A percentile compares a stretch with the other conserved stretches of the same genome.
Evolutionary conservation across 2,329 filamentous ascomycete genomes (phyloP).

Genomic region (Trichoderma oligosporum): DNA sequence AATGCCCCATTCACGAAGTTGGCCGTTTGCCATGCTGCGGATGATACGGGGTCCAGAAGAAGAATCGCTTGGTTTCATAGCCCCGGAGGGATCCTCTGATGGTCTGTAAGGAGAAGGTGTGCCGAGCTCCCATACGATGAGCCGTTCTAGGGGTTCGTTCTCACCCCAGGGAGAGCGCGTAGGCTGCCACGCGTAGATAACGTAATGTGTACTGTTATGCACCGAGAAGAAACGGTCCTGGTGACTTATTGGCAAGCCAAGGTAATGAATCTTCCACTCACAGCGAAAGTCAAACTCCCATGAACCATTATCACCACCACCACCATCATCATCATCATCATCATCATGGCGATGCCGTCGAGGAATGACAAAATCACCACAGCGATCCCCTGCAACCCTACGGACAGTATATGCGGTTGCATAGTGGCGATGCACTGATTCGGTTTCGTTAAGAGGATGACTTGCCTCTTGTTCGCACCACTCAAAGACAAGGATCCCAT

Average conservation of each 20-base stretch:
- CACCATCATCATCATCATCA: too few relatives aligned
- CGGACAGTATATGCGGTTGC: constrained; percentile 55
- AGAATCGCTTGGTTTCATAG: constrained; percentile 31
- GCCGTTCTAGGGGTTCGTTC: constrained; percentile 53
- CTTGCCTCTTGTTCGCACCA: constrained; percentile 55
- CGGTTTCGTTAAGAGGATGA: constrained; percentile 49
- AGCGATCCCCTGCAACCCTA: too few relatives aligned
- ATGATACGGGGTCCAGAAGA: constrained; percentile 42
- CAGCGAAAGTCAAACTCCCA: constrained; percentile 50
- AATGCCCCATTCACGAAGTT: constrained; percentile 51
- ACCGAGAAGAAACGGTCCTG: constrained; percentile 60
- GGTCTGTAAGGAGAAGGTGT: constrained; percentile 46
- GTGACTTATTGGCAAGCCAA: constrained; percentile 52
- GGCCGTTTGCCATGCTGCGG: constrained; percentile 46
- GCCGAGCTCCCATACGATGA: constrained; percentile 59
- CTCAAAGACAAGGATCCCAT: constrained; percentile 57
- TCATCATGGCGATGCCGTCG: neutral
- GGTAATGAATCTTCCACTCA: constrained; percentile 59
- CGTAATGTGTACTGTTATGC: constrained; percentile 58
- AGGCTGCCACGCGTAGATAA: constrained; percentile 59
- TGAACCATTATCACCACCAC: neutral
- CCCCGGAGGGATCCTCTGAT: constrained; percentile 46
- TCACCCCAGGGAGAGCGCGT: constrained; percentile 53
- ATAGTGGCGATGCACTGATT: constrained; percentile 54
- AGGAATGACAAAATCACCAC: neutral